These are phyloP conservation scores for Agastache rugosa DNA, from an alignment of 257 asterid genomes.

Conservation along the genomic window DNA sequence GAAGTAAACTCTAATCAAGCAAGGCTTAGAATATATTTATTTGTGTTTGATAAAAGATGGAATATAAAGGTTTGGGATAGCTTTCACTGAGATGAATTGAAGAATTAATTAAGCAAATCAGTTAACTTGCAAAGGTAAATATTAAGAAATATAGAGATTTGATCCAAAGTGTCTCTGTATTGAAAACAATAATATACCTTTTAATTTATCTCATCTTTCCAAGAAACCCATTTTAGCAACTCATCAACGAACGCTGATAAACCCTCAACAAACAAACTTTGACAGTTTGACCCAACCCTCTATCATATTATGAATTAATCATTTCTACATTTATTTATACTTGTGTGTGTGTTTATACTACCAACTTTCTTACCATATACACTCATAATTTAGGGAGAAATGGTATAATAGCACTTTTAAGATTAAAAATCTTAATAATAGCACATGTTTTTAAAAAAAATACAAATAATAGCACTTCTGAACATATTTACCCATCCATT, in stretches of 20 bases:
- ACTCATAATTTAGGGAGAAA: too few species aligned
- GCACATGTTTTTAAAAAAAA: too few species aligned
- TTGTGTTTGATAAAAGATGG: not conserved
- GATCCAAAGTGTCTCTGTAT: conserved; percentile 50
- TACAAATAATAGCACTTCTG: too few species aligned
- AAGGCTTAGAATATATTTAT: not conserved
- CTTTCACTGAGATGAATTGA: conserved; percentile 42
- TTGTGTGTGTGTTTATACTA: too few species aligned
- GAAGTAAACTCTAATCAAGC: not conserved
- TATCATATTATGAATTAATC: conserved; percentile 11
- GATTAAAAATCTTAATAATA: too few species aligned
- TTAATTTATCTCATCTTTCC: conserved; percentile 47
- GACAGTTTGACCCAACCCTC: conserved; percentile 73
- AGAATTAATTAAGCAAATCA: conserved; percentile 39
- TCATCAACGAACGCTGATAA: conserved; percentile 69
- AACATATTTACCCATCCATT: too few species aligned
- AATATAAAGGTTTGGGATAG: conserved; percentile 48
- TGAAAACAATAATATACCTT: conserved; percentile 63
- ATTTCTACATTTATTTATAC: conserved; percentile 3
- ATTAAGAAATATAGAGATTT: not conserved
- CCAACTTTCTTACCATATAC: too few species aligned
- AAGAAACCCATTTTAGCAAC: conserved; percentile 60
- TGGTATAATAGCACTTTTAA: too few species aligned
- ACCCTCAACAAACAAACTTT: conserved; percentile 65
- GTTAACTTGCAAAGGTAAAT: conserved; percentile 45